phyloP scores from a whole-genome alignment of 352 stramenopile species.

The Phytopythium helicoides region DNA sequence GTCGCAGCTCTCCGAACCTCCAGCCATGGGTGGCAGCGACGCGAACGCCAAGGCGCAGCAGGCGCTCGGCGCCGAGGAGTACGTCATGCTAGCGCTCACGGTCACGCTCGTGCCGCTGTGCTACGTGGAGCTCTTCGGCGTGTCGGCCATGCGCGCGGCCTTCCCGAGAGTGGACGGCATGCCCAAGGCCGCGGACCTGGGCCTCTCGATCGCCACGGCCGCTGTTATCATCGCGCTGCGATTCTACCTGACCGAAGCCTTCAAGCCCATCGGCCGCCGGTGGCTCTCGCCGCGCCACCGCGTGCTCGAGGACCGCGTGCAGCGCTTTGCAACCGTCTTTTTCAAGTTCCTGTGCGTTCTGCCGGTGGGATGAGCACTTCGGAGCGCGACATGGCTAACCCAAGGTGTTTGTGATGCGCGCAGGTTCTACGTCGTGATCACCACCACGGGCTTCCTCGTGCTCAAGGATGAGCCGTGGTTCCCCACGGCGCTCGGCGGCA shows the following conservation, averaged over 20 bases:
- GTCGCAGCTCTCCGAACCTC: too few relatives aligned
- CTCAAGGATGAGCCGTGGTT: constrained; percentile 56
- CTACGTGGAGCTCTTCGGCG: constrained; percentile 28
- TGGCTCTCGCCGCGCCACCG: constrained; percentile 25
- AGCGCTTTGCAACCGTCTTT: constrained; percentile 32
- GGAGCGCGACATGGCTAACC: too few relatives aligned
- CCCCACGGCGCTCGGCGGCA: constrained; percentile 36
- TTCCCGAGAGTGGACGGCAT: constrained; percentile 25
- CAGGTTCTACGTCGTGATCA: constrained; percentile 32
- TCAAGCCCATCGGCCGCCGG: constrained; percentile 22
- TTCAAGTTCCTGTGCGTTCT: constrained; percentile 32
- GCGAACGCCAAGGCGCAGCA: constrained; percentile 15
- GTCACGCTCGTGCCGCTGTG: constrained; percentile 25
- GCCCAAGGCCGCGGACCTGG: constrained; percentile 24
- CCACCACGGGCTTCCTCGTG: constrained; percentile 29
- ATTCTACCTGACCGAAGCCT: constrained; percentile 17
- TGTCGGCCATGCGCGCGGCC: constrained; percentile 29
- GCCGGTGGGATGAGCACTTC: constrained; percentile 9
- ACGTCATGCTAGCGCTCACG: constrained; percentile 27
- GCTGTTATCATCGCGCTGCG: constrained; percentile 26
- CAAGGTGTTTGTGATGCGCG: constrained; percentile 5
- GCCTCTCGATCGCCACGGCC: constrained; percentile 21
- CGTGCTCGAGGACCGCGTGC: constrained; percentile 22
- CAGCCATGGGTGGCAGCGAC: constrained; percentile 26
- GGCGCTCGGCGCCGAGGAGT: constrained; percentile 29